Conservation (phyloP, 495 filamentous ascomycete species). For the Elaphomyces granulatus region DNA sequence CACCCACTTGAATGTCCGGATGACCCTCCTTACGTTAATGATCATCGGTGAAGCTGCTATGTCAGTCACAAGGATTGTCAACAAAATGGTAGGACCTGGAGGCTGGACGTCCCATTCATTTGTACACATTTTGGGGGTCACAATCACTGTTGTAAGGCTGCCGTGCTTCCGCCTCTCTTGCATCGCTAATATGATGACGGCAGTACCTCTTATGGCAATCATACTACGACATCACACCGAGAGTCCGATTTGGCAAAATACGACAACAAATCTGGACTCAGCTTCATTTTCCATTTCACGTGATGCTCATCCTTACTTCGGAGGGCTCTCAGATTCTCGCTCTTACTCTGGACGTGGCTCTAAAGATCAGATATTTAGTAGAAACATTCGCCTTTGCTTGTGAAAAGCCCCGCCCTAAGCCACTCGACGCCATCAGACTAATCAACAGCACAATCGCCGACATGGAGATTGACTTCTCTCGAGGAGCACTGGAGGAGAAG, state of each 20-base stretch:
- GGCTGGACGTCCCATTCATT: conserved; percentile 36
- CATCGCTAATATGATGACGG: not conserved
- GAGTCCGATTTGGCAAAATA: conserved; percentile 31
- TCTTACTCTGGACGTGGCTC: conserved; percentile 24
- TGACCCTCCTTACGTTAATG: conserved; percentile 53
- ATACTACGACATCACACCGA: conserved; percentile 48
- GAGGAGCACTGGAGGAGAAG: conserved; percentile 21
- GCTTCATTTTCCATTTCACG: conserved; percentile 57
- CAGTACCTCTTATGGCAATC: conserved; percentile 57
- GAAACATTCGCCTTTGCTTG: conserved; percentile 29
- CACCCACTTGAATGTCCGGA: conserved; percentile 49
- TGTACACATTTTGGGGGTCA: conserved; percentile 34
- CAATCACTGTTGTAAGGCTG: conserved; percentile 32
- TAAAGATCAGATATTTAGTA: conserved; percentile 26
- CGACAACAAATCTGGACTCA: conserved; percentile 49
- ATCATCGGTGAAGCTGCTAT: conserved; percentile 55
- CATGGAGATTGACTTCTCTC: conserved; percentile 31
- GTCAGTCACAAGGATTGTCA: conserved; percentile 38
- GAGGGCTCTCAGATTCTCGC: conserved; percentile 38
- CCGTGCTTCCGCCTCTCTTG: not conserved
- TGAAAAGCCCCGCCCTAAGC: conserved; percentile 23
- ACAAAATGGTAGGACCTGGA: conserved; percentile 39
- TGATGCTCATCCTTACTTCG: conserved; percentile 47
- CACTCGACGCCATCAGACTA: conserved; percentile 15
- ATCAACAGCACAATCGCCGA: conserved; percentile 27